A percentile compares a stretch with the other conserved stretches of the same genome.
Conservation (phyloP, 306 rosid species). For the Lathyrus oleraceus region DNA sequence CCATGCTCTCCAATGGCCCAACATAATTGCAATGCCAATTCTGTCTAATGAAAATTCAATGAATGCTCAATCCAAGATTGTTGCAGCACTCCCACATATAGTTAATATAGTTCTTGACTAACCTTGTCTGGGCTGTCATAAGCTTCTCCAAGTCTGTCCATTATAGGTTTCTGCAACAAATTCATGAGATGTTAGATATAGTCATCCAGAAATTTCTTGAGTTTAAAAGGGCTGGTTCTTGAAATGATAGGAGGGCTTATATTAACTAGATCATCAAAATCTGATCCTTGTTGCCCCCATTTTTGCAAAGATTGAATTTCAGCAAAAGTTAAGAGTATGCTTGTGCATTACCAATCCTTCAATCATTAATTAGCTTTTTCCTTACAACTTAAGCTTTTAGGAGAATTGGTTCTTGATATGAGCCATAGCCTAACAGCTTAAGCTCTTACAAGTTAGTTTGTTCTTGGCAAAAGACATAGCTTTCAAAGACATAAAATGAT, state of each 20-base stretch:
- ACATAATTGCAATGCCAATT: slow-evolving; percentile 90
- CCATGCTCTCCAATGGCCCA: slow-evolving; percentile 99
- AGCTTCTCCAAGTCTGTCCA: slow-evolving; percentile 87
- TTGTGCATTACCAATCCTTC: background rate
- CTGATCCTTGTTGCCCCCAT: slow-evolving; percentile 8
- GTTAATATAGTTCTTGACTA: slow-evolving; percentile 35
- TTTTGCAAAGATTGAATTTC: slow-evolving; percentile 24
- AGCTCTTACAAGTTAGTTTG: background rate
- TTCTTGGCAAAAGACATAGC: slow-evolving; percentile 9
- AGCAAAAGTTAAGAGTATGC: background rate
- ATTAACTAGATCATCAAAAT: slow-evolving; percentile 13
- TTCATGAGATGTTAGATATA: slow-evolving; percentile 11
- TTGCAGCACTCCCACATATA: slow-evolving; percentile 7
- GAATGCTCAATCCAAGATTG: slow-evolving; percentile 31
- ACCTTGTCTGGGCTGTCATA: slow-evolving; percentile 90
- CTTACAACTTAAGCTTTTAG: background rate
- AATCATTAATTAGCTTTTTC: background rate
- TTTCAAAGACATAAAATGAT: slow-evolving; percentile 24
- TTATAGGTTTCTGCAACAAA: slow-evolving; percentile 86
- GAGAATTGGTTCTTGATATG: slow-evolving; percentile 17
- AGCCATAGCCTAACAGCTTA: slow-evolving; percentile 12
- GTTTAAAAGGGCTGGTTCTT: slow-evolving; percentile 12
- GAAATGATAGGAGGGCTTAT: slow-evolving; percentile 3
- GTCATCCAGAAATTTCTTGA: background rate
- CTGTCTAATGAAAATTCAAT: slow-evolving; percentile 59